Evolutionary conservation across 2,329 filamentous ascomycete species (phyloP).

Genomic region (Beauveria bassiana): DNA sequence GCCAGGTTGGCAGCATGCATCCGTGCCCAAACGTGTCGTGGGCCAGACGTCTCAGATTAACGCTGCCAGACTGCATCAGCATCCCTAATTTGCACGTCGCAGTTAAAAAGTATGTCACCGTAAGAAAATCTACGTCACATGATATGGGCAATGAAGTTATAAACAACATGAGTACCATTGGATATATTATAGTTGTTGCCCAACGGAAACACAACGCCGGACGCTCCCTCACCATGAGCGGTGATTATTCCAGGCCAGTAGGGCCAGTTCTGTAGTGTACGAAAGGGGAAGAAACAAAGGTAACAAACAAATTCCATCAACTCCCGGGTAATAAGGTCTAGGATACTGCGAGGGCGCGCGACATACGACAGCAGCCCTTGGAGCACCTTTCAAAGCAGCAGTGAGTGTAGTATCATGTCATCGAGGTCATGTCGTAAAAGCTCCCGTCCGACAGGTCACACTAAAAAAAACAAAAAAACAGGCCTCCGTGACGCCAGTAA

Average conservation of each 20-base stretch:
- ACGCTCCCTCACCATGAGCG: background rate
- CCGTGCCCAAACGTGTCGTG: constrained; percentile 3
- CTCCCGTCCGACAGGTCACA: background rate
- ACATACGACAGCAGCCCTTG: background rate
- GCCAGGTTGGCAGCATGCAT: background rate
- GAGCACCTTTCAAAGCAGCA: background rate
- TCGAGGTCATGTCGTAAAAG: constrained; percentile 2
- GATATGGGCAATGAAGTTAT: too few relatives aligned
- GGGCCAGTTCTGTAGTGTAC: constrained; percentile 9
- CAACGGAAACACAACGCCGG: constrained; percentile 1
- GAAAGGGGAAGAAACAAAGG: background rate
- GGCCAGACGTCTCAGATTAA: constrained; percentile 4
- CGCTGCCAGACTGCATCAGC: background rate
- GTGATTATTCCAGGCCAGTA: constrained; percentile 6
- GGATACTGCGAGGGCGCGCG: background rate
- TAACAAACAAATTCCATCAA: constrained; percentile 4
- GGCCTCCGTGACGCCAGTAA: background rate
- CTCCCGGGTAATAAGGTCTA: background rate
- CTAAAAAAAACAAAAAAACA: background rate
- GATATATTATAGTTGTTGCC: background rate
- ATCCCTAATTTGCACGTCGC: background rate
- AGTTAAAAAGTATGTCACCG: background rate
- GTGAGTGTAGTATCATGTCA: background rate
- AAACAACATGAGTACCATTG: background rate
- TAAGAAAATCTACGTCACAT: background rate